Conservation (phyloP, 345 rosid species). For the Eucalyptus pumila region DNA sequence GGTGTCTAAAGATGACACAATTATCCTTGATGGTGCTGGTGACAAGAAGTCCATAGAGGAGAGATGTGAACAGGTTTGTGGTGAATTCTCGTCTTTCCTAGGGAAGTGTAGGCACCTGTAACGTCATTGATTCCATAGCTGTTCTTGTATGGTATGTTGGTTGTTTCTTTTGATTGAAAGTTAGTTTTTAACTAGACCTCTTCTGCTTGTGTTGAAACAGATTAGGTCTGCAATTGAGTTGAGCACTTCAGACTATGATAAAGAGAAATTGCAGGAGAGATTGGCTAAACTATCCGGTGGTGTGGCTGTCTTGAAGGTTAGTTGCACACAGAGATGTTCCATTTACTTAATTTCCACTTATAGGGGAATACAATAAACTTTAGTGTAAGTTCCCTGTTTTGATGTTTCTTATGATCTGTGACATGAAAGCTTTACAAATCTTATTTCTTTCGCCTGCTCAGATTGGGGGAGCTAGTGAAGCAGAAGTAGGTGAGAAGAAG, state of each 20-base stretch:
- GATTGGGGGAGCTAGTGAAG: conserved; percentile 99
- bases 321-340: background rate
- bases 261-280: conserved; percentile 90
- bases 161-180: background rate
- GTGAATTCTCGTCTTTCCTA: background rate
- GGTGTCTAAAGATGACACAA: conserved; percentile 85
- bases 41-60: conserved; percentile 79
- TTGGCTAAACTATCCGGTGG: conserved; percentile 95
- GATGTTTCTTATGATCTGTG: background rate
- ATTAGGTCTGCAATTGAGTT: conserved; percentile 61
- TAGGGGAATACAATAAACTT: background rate
- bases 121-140: background rate
- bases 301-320: conserved; percentile 91
- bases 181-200: background rate
- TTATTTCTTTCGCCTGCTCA: conserved; percentile 5
- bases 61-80: conserved; percentile 70
- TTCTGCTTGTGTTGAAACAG: conserved; percentile 12
- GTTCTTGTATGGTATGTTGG: background rate
- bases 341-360: background rate
- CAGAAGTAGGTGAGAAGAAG: conserved; percentile 86
- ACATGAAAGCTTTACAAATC: background rate
- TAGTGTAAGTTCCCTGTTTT: background rate
- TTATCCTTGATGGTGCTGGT: conserved; percentile 94
- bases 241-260: conserved; percentile 91
- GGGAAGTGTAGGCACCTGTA: background rate